Conservation (phyloP, 1,284 basidiomycete genomes). For the Takashimella koratensis region DNA sequence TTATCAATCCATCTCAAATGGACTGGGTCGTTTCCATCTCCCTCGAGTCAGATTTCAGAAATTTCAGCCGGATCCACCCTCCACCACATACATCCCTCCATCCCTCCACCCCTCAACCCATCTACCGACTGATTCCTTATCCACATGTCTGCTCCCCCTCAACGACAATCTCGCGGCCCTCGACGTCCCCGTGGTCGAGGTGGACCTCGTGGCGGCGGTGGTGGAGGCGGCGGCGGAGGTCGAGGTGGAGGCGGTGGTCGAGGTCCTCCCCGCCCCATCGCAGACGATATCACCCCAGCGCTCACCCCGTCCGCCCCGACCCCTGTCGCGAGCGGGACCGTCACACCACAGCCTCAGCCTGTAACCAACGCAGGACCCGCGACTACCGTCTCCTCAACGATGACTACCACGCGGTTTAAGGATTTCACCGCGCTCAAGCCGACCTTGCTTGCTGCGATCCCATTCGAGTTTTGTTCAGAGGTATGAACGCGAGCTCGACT, state of each 20-base stretch:
- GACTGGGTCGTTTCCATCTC: too few relatives aligned
- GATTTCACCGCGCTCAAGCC: constrained; percentile 20
- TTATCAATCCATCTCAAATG: too few relatives aligned
- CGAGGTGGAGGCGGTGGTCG: neutral
- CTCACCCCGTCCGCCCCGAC: neutral
- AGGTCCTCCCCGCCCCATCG: neutral
- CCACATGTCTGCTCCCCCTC: too few relatives aligned
- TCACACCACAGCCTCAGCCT: too few relatives aligned
- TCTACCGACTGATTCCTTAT: too few relatives aligned
- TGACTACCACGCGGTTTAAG: constrained; percentile 17
- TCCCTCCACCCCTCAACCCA: too few relatives aligned
- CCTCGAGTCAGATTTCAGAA: too few relatives aligned
- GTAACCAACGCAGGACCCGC: too few relatives aligned
- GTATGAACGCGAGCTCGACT: constrained; percentile 20
- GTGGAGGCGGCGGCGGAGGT: constrained; percentile 1
- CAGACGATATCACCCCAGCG: neutral
- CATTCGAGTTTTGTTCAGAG: constrained; percentile 48
- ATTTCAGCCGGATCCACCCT: too few relatives aligned
- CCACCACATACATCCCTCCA: too few relatives aligned
- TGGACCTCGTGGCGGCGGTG: neutral
- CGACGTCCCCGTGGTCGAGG: neutral
- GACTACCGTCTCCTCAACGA: too few relatives aligned
- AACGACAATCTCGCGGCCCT: too few relatives aligned
- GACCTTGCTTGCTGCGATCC: constrained; percentile 31
- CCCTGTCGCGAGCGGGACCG: constrained; percentile 2